Base-by-base conservation (phyloP, 345 rosid genomes). In the Tarenaya hassleriana region DNA sequence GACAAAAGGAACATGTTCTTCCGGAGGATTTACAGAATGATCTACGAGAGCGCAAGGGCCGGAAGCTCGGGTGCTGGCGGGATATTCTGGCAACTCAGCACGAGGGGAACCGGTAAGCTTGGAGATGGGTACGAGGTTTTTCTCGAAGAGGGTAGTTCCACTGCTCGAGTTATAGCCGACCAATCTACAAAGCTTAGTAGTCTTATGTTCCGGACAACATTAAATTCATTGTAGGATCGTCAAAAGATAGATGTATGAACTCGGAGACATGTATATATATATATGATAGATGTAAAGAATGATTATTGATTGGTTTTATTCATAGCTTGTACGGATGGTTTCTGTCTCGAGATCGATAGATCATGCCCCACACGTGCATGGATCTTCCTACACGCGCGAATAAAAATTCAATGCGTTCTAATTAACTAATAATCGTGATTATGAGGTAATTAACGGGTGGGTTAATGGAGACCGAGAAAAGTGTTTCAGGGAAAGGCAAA, bases 111-210 rank as follows among this genome's bases (percentile, higher is more conserved):
- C 64, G 75, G 66, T 20, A 32, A 18, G 4, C 19, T 66, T 41
- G 71, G 59, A 10, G 95, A 85, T 61, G 97, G 87, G 5, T 83
- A 83, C 54, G 71, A 81, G 52, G 75, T 89, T 27, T 48, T 81
- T 24, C 55, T 83, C 50, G 66, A 73, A 47, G 63, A 76, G n/a
- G 67, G 61, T 55, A 78, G 83, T 38, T 79, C 89, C 0, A 85
- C 89, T 31, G 77, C 89, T 18, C 53, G 7, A 13, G 13, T 82
- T 58, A 78, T 84, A 32, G 65, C 77, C 5, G 61, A 59, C 31
- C 91, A 88, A 34, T 88, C 91, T 47, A 63, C 38, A 29, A 74
- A 60, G 61, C 65, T 88, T 0, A 52, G 41, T 13, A 11, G 53
- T 16, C 65, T 66, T 45, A 59, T 43, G 45, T 47, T 52, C 46